These are phyloP conservation scores for Podaxis carcinomalis DNA, from an alignment of 768 basidiomycete species.

Conservation along the genomic window DNA sequence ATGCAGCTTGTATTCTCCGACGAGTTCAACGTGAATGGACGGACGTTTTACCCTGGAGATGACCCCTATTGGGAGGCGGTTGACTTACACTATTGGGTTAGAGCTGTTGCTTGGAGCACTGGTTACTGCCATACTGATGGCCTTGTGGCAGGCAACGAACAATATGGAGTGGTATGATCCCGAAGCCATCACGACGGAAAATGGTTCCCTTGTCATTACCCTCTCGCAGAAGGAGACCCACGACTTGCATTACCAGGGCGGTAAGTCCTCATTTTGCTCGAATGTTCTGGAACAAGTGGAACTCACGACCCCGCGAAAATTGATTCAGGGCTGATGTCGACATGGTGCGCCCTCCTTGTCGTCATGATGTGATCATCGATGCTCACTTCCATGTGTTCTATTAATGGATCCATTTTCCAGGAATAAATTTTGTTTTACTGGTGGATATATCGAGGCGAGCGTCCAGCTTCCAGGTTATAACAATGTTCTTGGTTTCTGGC, in stretches of 20 bases:
- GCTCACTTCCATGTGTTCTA: conserved; percentile 3
- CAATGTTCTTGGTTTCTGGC: conserved; percentile 69
- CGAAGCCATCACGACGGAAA: conserved; percentile 64
- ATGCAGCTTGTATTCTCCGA: conserved; percentile 69
- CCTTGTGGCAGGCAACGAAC: conserved; percentile 39
- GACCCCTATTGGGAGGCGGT: conserved; percentile 87
- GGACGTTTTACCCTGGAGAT: conserved; percentile 77
- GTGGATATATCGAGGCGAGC: conserved; percentile 65
- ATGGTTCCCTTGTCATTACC: conserved; percentile 74
- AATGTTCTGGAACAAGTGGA: conserved; percentile 17
- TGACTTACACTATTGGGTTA: conserved; percentile 73
- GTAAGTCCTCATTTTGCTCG: conserved; percentile 25
- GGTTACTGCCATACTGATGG: neutral
- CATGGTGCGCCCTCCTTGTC: conserved; percentile 30
- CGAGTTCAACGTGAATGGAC: conserved; percentile 70
- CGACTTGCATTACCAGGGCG: conserved; percentile 67
- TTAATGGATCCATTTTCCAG: conserved; percentile 35
- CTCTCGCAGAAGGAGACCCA: conserved; percentile 60
- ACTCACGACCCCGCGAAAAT: neutral
- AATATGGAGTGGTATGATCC: conserved; percentile 90
- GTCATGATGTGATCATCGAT: neutral
- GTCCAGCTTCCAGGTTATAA: conserved; percentile 65
- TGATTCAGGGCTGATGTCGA: conserved; percentile 38
- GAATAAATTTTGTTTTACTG: conserved; percentile 92
- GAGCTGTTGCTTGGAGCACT: neutral